Evolutionary conservation across 2,329 filamentous ascomycete genomes (phyloP), one percentile per base, ranked within the genome.

Genomic region (Botrytis elliptica): DNA sequence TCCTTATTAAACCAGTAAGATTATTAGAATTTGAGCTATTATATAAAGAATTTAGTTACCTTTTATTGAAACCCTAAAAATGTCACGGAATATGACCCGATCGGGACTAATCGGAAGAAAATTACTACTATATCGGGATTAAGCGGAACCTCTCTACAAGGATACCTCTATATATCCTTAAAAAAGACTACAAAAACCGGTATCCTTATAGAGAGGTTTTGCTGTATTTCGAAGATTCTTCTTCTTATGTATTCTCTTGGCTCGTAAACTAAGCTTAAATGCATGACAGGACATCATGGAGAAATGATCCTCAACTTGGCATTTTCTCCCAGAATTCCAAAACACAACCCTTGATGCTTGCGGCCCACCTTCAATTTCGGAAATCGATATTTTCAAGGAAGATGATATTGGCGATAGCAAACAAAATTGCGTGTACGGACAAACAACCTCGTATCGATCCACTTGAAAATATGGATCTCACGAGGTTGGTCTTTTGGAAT

Each of bases 351-450:
- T 68, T 29, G 36, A 57, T 68, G 36, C 49, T 57, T 16, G 4
- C 16, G 22, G 25, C 46, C 65, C 65, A 52, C 64, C 40, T 40
- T 42, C n/a, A 68, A 68, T 68, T 57, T 68, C 65, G 65, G 25
- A 40, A 29, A 55, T 55, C 65, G 14, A 8, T 4, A 7, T 55
- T 22, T 68, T 8, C 65, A 55, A n/a, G 46, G 65, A 57, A 68
- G 46, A 8, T 42, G 46, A 22, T 42, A 25, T 42, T 40, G 36
- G 65, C 33, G 36, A 40, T 40, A n/a, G 7, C 33, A 40, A 68
- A 68, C 8, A 36, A 55, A 55, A 55, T 55, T 55, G 49, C 49
- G 49, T 55, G 49, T 55, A 55, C 49, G 12, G 5, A 16, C 49
- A 12, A 55, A 55, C 12, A 55, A 7, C 49, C n/a, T 70, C 40